phyloP scores from a whole-genome alignment of 441 rosid genomes.

The Eutrema salsugineum region DNA sequence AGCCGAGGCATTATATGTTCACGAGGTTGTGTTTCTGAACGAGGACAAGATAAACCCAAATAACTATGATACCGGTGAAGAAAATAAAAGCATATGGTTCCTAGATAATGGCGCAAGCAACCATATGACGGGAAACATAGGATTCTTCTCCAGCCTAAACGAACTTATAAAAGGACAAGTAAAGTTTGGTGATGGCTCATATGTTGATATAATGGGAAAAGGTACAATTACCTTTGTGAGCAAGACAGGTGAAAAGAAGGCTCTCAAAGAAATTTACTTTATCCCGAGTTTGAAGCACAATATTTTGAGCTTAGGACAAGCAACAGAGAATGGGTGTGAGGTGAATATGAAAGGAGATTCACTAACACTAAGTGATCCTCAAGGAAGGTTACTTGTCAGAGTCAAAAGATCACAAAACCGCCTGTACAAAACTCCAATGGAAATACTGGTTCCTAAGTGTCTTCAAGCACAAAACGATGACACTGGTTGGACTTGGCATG shows the following conservation, averaged over 20 bases:
- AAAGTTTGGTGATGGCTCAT: neutral
- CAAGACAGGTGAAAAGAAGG: neutral
- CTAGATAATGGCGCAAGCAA: neutral
- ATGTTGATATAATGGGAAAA: neutral
- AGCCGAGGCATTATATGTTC: neutral
- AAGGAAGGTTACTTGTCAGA: neutral
- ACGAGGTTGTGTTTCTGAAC: neutral
- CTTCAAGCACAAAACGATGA: neutral
- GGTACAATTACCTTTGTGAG: too few relatives aligned
- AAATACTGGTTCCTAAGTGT: neutral
- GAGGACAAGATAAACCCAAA: neutral
- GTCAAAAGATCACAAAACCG: neutral
- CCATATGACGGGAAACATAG: neutral
- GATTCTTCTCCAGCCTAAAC: too few relatives aligned
- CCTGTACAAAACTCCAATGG: neutral
- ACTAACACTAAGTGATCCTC: neutral
- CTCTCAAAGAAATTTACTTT: neutral
- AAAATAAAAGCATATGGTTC: neutral
- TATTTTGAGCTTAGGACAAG: neutral
- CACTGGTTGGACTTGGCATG: neutral
- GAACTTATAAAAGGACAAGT: neutral
- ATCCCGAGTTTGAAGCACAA: neutral
- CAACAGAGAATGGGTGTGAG: neutral
- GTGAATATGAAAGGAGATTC: neutral
- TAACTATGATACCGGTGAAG: neutral